Evolutionary conservation across 306 rosid species (phyloP), one percentile per base, ranked within the genome.

Genomic region (Citrullus colocynthis): DNA sequence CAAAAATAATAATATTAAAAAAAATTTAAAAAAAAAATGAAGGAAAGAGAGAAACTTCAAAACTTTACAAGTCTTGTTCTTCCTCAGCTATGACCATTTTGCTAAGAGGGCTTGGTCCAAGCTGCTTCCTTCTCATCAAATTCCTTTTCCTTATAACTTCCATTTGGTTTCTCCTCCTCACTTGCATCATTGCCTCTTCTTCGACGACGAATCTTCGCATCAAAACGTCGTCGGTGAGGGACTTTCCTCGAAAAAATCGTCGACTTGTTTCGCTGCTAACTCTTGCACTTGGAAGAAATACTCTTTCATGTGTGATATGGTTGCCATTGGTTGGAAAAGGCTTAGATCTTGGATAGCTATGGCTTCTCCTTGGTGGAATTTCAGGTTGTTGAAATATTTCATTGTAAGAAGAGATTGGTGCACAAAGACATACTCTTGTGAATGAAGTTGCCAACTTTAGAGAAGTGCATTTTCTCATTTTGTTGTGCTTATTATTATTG

Each of bases 101-200:
- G 55, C 96, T 74, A 18, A 95, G 93, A 84, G 90, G 98, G 86
- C 98, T 95, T 63, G 95, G 97, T 52, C 96, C 97, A 66, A 90
- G 90, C 52, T 84, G 88, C 79, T 85, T 90, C 84, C 97, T 92
- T 74, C 91, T 85, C 82, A 82, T 67, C 74, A 86, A 18, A 83
- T 77, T 92, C 83, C 94, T 88, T 59, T 61, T 92, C 79, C 96
- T 84, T 57, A 92, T 87, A 21, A 90, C 90, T 75, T 92, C 98
- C 96, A 95, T 90, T 82, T 95, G 91, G 76, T 92, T 95, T 78
- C 92, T 89, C 82, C 93, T 90, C 28, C 93, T 88, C 75, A 91
- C 81, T n/a, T 94, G 96, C 96, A 89, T 89, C 98, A 89, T 95
- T 21, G 98, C 98, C 76, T 92, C 97, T 84, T 95, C 98, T 87